A percentile compares a stretch with the other conserved stretches of the same genome.
Conservation (phyloP, 805 yeast species). For the Zygoascus ofunaensis region DNA sequence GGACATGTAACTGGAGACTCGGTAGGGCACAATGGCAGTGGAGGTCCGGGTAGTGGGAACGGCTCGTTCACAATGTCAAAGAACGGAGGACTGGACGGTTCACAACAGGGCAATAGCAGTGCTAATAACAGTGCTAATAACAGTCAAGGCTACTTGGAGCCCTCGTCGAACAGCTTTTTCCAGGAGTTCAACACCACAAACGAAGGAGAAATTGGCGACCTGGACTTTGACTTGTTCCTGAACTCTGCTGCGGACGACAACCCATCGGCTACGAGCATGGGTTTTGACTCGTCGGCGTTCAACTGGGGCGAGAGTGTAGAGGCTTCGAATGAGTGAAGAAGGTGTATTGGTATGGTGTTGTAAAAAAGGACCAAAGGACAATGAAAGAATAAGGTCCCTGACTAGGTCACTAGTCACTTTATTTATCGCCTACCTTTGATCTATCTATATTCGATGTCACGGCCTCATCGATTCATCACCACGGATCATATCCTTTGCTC, state of each 20-base stretch:
- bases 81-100: neutral
- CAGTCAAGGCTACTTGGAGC: constrained; percentile 5
- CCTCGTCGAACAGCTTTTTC: constrained; percentile 18
- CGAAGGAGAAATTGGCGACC: constrained; percentile 24
- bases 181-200: constrained; percentile 22
- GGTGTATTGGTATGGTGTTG: too few species aligned
- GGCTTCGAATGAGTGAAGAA: constrained; percentile 8
- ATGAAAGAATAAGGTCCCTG: neutral
- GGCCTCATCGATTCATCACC: too few species aligned
- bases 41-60: too few species aligned
- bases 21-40: constrained; percentile 6
- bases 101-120: neutral
- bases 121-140: constrained; percentile 4
- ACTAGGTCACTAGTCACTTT: too few species aligned
- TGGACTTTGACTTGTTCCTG: constrained; percentile 36
- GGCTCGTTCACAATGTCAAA: constrained; percentile 1
- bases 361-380: too few species aligned
- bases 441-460: too few species aligned
- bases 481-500: too few species aligned
- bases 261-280: constrained; percentile 2
- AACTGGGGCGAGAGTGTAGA: constrained; percentile 14
- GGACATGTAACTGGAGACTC: constrained; percentile 4
- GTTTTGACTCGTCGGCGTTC: constrained; percentile 12
- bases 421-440: too few species aligned
- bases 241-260: constrained; percentile 29